Evolutionary conservation across 2,329 filamentous ascomycete genomes (phyloP), one percentile per base, ranked within the genome.

Genomic region (Bipolaris gigantea): DNA sequence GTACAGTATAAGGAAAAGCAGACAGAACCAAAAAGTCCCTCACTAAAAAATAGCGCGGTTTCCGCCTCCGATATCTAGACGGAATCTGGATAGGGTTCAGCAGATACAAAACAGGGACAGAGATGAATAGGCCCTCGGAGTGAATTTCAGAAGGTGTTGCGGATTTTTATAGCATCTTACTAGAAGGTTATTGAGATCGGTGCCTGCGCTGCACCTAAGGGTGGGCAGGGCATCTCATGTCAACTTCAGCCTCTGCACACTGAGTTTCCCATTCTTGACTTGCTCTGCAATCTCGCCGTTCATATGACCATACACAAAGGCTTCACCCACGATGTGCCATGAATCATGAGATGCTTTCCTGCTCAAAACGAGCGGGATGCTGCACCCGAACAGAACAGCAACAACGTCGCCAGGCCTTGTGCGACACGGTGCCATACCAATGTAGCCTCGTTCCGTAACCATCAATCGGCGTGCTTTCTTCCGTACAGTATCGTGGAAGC

Each of bases 321-420:
- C 65, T 38, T 72, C 70, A 1, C 70, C 70, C 16, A 72, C 55
- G 7, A 71, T 60, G 23, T 61, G 54, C 63, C 63, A 72, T 1
- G 53, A 56, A 13, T 70, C 58, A 44, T 46, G 54, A 2, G 36
- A 25, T 8, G 53, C 50, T 0, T 45, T 34, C n/a, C 42, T 40
- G 9, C 71, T 57, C 5, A 75, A 41, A 0, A 75, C 56, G 16
- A 75, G 61, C 2, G 73, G 73, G 4, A 75, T 73, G 41, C 67
- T 73, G 43, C 73, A 75, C 0, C 70, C 72, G 23, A 67, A 67
- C 5, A 75, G 15, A 25, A 75, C 59, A 6, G 62, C 72, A 9
- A 74, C 55, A 9, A 61, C 57, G 50, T 74, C 71, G 9, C 71
- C 72, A 2, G 51, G 47, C 8, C 57, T 47, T 6, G 65, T 64